Conservation (phyloP, 257 asterid genomes). For the Asclepias syriaca region DNA sequence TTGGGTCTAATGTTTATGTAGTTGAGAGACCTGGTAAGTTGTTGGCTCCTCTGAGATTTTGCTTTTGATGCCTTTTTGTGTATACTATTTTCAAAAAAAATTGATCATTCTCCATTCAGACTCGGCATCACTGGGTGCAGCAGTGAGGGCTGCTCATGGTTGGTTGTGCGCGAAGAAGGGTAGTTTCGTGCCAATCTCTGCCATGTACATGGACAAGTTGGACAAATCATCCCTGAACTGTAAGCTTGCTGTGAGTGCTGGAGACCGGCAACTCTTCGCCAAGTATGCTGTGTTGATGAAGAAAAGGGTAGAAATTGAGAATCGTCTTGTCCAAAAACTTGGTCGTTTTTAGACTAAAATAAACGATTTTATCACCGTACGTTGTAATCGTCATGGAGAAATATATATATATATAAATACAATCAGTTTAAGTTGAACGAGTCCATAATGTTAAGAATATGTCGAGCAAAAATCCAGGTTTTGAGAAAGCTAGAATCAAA, state of each 20-base stretch:
- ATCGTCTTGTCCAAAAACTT: constrained; percentile 49
- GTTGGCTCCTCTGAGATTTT: constrained; percentile 2
- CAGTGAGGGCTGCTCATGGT: constrained; percentile 91
- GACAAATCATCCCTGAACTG: constrained; percentile 61
- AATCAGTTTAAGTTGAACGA: too few species aligned
- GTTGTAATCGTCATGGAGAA: too few species aligned
- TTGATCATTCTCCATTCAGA: constrained; percentile 26
- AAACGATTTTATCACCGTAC: too few species aligned
- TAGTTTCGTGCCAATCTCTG: constrained; percentile 47
- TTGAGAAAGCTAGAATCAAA: too few species aligned
- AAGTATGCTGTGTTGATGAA: constrained; percentile 63
- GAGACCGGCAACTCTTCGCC: constrained; percentile 41
- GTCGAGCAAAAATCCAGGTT: too few species aligned
- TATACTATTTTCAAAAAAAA: too few species aligned
- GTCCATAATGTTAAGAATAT: too few species aligned
- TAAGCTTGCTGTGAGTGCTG: constrained; percentile 53
- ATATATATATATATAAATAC: too few species aligned
- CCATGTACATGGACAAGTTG: constrained; percentile 58
- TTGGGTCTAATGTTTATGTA: constrained; percentile 70
- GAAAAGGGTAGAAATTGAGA: constrained; percentile 76
- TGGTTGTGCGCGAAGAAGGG: constrained; percentile 76
- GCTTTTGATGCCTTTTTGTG: background rate
- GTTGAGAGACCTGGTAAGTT: constrained; percentile 69
- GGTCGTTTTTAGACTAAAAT: constrained; percentile 39
- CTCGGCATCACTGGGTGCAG: constrained; percentile 91